Conservation (phyloP, 192 early-diverging fungal species). For the Physocladia obscura region DNA sequence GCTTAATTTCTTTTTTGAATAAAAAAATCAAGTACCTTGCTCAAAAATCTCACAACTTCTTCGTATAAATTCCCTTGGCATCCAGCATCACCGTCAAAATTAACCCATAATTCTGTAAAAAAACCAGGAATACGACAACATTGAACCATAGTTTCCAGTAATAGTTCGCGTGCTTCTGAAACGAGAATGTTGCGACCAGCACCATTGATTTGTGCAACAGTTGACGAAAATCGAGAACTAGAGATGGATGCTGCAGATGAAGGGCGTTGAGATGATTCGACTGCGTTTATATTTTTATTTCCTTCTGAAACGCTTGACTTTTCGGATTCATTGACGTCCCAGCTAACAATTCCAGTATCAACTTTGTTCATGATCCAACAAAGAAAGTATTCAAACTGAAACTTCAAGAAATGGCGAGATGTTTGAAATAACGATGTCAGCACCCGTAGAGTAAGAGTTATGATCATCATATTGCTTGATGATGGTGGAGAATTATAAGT, state of each 20-base stretch:
- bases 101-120: slow-evolving; percentile 86
- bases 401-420: slow-evolving; percentile 63
- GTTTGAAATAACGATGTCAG: slow-evolving; percentile 74
- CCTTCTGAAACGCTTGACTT: neutral
- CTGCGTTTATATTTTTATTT: neutral
- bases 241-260: neutral
- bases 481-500: slow-evolving; percentile 41
- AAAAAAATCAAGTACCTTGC: slow-evolving; percentile 53
- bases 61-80: slow-evolving; percentile 83
- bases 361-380: slow-evolving; percentile 48
- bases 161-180: slow-evolving; percentile 80
- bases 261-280: neutral
- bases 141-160: slow-evolving; percentile 77
- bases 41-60: slow-evolving; percentile 74
- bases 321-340: slow-evolving; percentile 51
- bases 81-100: slow-evolving; percentile 87
- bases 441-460: slow-evolving; percentile 62
- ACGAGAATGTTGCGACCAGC: slow-evolving; percentile 47
- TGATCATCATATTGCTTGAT: slow-evolving; percentile 39
- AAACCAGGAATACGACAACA: slow-evolving; percentile 74
- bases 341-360: slow-evolving; percentile 48
- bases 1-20: neutral
- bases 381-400: slow-evolving; percentile 78
- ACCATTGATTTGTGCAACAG: neutral
- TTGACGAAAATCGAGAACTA: neutral